These are phyloP conservation scores for Noccaea bulbosa DNA, from an alignment of 345 rosid species.

Conservation along the genomic window DNA sequence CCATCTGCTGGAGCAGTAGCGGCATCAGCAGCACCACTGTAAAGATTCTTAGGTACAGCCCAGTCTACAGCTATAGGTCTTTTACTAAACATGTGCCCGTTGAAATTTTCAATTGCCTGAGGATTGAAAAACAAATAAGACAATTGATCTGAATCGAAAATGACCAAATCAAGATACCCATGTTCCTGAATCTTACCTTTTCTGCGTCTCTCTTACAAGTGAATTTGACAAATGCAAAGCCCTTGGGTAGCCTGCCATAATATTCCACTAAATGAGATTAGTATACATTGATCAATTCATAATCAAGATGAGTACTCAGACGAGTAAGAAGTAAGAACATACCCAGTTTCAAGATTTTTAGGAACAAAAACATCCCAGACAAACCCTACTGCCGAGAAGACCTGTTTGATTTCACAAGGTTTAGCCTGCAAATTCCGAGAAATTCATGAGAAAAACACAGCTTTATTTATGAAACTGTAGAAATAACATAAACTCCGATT, in stretches of 20 bases:
- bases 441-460: conserved; percentile 20
- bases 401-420: conserved; percentile 58
- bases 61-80: conserved; percentile 94
- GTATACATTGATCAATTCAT: conserved; percentile 1
- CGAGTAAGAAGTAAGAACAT: conserved; percentile 38
- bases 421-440: conserved; percentile 60
- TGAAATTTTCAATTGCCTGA: conserved; percentile 93
- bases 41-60: conserved; percentile 93
- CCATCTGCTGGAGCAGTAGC: conserved; percentile 62
- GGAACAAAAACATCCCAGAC: conserved; percentile 93
- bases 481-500: conserved; percentile 11
- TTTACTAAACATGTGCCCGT: conserved; percentile 69
- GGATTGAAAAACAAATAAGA: conserved; percentile 31
- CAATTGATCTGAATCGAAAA: conserved; percentile 13
- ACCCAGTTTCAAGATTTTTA: conserved; percentile 77
- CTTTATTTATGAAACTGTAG: conserved; percentile 13
- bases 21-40: conserved; percentile 52
- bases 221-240: conserved; percentile 95
- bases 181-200: conserved; percentile 54
- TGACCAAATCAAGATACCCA: conserved; percentile 21
- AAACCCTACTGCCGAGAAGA: conserved; percentile 79
- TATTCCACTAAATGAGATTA: conserved; percentile 22
- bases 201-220: conserved; percentile 89
- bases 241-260: conserved; percentile 76
- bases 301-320: conserved; percentile 15